These are phyloP conservation scores for Cadophora gregata DNA, from an alignment of 2,329 filamentous ascomycete species.

Conservation along the genomic window DNA sequence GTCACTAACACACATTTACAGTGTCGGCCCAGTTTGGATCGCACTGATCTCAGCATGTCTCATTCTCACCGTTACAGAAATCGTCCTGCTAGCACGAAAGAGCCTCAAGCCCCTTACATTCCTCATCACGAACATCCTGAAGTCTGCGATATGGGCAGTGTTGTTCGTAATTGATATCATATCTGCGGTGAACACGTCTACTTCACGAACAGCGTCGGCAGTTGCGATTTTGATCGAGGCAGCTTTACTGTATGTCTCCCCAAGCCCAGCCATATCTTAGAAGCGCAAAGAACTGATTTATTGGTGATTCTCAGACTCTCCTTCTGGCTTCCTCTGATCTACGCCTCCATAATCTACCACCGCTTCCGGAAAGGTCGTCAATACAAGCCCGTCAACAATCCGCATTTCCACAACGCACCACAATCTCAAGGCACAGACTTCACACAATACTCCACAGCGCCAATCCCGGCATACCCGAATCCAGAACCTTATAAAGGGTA, in stretches of 20 bases:
- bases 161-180: constrained; percentile 34
- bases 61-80: constrained; percentile 36
- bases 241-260: constrained; percentile 30
- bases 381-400: constrained; percentile 25
- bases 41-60: constrained; percentile 29
- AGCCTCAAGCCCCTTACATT: constrained; percentile 37
- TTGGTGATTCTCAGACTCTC: constrained; percentile 26
- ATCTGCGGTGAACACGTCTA: constrained; percentile 13
- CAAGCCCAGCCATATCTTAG: neutral
- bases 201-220: constrained; percentile 15
- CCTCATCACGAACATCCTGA: constrained; percentile 36
- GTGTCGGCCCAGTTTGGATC: constrained; percentile 31
- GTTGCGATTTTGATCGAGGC: constrained; percentile 30
- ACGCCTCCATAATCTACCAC: constrained; percentile 36
- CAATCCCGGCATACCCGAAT: constrained; percentile 10
- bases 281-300: neutral
- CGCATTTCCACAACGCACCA: constrained; percentile 7
- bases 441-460: constrained; percentile 3
- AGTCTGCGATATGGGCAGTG: constrained; percentile 32
- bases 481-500: constrained; percentile 22
- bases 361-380: constrained; percentile 22
- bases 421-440: constrained; percentile 7
- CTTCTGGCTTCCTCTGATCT: constrained; percentile 39
- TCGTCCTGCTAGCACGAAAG: constrained; percentile 35
- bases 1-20: constrained; percentile 10